Base-by-base conservation (phyloP, 202 grass and related monocot genomes). In the Digitaria exilis region DNA sequence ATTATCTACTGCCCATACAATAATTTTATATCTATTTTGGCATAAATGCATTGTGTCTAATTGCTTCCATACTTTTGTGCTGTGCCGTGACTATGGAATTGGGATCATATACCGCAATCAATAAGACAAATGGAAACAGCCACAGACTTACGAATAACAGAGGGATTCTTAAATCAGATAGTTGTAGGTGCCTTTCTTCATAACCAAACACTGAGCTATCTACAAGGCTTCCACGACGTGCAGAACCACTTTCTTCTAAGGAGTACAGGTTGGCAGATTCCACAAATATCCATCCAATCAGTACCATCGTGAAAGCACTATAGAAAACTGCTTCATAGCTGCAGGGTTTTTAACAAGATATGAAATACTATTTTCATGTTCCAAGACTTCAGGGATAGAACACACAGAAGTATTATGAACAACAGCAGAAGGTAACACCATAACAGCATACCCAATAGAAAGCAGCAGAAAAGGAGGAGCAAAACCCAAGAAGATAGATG, bases 301-400 rank as follows among this genome's bases (percentile, higher is more conserved):
- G 85, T 58, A 95, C 92, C 66, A 95, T 88, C 75, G 88, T 71
- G 86, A 98, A 89, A 83, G 87, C 88, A 24, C 95, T 82, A 88
- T 98, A 98, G 88, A 98, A 97, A 73, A 98, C 88, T 60, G 95
- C 95, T 84, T 98, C 95, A 88, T 98, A 98, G 59, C 95, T 98
- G 87, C 77, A 57, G 84, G 29, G 75, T 19, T 62, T 85, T 51
- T 56, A 69, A 55, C 41, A 77, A 73, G 16, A 54, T 34, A 67
- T 80, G 54, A 64, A 34, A 54, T 60, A 60, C 25, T 45, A 60
- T 55, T 81, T 72, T 46, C 50, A 74, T 62, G 32, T 52, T 73
- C 42, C 41, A 68, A 76, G 49, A 16, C 28, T 64, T 80, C 31
- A 76, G 45, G 76, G 80, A 71, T n/a, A 71, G n/a, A 34, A 76